Conservation (phyloP, 192 early-diverging fungal species). For the Podila horticola region DNA sequence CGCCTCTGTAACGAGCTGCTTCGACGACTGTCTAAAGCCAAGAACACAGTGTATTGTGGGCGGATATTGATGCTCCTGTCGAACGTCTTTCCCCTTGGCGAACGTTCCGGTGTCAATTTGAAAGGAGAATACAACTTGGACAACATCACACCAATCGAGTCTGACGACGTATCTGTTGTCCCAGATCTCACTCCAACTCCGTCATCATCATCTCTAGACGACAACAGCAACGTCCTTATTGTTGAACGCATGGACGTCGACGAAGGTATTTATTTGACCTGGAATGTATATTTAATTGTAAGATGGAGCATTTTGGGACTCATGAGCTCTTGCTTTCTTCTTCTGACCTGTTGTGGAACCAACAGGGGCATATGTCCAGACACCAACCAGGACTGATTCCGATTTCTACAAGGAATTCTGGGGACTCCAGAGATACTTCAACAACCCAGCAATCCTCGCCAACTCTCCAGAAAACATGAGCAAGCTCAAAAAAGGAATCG, state of each 20-base stretch:
- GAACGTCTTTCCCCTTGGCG: constrained; percentile 84
- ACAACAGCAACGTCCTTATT: neutral
- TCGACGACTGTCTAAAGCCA: constrained; percentile 85
- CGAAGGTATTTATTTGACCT: constrained; percentile 10
- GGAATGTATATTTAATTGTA: too few species aligned
- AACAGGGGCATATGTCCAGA: neutral
- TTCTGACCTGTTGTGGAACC: neutral
- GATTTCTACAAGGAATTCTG: constrained; percentile 81
- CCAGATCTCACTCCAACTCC: constrained; percentile 25
- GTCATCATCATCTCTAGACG: neutral
- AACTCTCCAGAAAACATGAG: constrained; percentile 24
- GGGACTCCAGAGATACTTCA: constrained; percentile 81
- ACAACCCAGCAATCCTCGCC: constrained; percentile 69
- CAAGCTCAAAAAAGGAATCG: constrained; percentile 35
- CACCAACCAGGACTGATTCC: constrained; percentile 12
- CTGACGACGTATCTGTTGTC: constrained; percentile 58
- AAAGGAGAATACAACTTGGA: constrained; percentile 87
- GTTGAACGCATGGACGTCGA: constrained; percentile 40
- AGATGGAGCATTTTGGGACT: neutral
- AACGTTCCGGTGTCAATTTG: constrained; percentile 91
- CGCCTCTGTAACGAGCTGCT: constrained; percentile 91
- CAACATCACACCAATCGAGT: constrained; percentile 65
- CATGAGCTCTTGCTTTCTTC: neutral
- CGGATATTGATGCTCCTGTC: constrained; percentile 91
- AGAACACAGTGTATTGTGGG: constrained; percentile 83